Base-by-base conservation (phyloP, 2,329 filamentous ascomycete genomes). In the Zymoseptoria ardabiliae region DNA sequence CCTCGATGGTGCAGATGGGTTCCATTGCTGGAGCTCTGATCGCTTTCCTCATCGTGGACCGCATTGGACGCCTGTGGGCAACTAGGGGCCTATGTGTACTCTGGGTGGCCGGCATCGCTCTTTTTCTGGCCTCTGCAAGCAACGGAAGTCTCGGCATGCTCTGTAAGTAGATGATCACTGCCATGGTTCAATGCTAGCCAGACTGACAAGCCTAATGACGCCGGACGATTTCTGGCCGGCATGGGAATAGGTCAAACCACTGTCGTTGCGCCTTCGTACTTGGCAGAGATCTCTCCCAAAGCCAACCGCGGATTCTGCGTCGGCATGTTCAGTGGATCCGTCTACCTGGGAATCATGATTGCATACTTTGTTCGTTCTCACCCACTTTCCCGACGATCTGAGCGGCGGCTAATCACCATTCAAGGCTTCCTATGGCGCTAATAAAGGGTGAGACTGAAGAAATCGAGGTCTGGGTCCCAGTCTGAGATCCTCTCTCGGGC, bases 1-100 rank as follows among this genome's bases (percentile, higher is more conserved):
- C 88, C 1, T 83, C 87, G 53, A 92, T 92, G 89, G 89, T 92
- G 0, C 89, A 91, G 73, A 84, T 91, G 67, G 89, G 89, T 22
- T 88, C 84, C 22, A 87, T 92, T 28, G 85, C 78, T 3, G 89
- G 89, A 50, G 86, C 88, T 28, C 77, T 90, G 30, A 79, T 87
- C 64, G 80, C 80, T 4, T 71, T 71, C 59, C 66, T 64, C 58
- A 59, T 71, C n/a, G 70, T 68, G 51, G 69, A 71, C 55, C 69
- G 64, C 55, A 70, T 71, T 53, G 69, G 69, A 13, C 66, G 69
- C 35, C 60, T 71, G 2, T 71, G 69, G 69, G 66, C 69, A 9
- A 70, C 67, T 6, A 55, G 69, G 2, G 60, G 68, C 50, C 62
- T 71, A 5, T 71, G 69, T 55, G 4, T 67, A 2, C 35, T 70